Evolutionary conservation across 257 asterid species (phyloP).

Genomic region (Nicotiana tabacum): DNA sequence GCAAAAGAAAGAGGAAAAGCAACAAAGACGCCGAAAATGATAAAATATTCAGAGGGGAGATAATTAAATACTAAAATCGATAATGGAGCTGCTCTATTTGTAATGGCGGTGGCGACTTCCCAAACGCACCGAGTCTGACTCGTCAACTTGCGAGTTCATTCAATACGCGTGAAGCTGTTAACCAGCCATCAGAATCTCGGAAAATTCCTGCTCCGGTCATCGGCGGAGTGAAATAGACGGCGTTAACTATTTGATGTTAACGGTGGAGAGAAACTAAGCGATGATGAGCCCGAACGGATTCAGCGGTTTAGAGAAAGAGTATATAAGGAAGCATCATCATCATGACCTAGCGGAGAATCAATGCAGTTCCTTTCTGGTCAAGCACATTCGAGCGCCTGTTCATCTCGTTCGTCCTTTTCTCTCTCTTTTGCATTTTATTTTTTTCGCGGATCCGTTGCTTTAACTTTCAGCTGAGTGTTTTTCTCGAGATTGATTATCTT

Average conservation of each 20-base stretch:
- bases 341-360: constrained; percentile 52
- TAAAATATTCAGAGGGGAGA: background rate
- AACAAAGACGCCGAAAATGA: constrained; percentile 1
- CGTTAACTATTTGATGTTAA: background rate
- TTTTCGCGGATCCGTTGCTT: constrained; percentile 8
- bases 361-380: constrained; percentile 59
- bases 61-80: background rate
- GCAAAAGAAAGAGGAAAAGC: background rate
- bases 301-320: constrained; percentile 44
- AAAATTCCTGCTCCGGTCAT: constrained; percentile 1
- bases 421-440: background rate
- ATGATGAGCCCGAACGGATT: constrained; percentile 42
- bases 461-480: background rate
- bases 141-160: constrained; percentile 6
- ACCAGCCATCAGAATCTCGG: background rate
- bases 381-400: constrained; percentile 64
- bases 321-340: constrained; percentile 48
- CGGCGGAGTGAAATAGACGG: background rate
- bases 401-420: constrained; percentile 48
- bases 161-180: constrained; percentile 1
- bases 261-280: background rate
- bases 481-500: background rate
- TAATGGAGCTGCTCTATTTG: constrained; percentile 5
- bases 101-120: constrained; percentile 8
- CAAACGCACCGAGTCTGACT: background rate